phyloP scores from a whole-genome alignment of 257 asterid genomes.

The Coffea eugenioides region DNA sequence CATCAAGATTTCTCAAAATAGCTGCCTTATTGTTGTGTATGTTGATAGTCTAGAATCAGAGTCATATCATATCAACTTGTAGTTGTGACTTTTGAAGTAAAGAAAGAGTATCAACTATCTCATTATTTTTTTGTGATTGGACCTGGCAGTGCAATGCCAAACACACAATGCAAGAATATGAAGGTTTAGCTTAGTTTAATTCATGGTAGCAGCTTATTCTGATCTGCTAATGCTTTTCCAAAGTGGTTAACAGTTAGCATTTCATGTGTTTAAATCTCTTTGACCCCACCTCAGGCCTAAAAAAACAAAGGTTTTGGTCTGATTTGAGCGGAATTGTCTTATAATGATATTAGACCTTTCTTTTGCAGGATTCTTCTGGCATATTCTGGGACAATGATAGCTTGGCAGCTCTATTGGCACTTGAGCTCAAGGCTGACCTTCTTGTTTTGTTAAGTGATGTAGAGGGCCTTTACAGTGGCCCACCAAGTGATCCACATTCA shows the following conservation, averaged over 20 bases:
- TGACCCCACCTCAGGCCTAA: background rate
- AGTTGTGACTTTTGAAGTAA: background rate
- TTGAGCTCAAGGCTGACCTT: conserved; percentile 82
- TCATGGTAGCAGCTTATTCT: background rate
- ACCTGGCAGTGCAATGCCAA: background rate
- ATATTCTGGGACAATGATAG: conserved; percentile 96
- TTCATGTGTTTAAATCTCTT: background rate
- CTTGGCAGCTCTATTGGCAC: conserved; percentile 77
- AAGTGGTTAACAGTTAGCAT: background rate
- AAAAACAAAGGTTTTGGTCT: background rate
- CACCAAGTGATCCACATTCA: conserved; percentile 76
- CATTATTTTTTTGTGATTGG: background rate
- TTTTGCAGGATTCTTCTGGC: conserved; percentile 80
- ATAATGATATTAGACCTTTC: background rate
- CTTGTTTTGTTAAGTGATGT: conserved; percentile 88
- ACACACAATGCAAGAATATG: background rate
- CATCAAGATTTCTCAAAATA: background rate
- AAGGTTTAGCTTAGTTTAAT: background rate
- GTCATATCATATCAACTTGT: background rate
- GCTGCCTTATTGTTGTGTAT: background rate
- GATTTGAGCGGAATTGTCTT: background rate
- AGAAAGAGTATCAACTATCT: background rate
- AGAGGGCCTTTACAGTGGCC: conserved; percentile 85
- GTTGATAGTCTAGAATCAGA: background rate
- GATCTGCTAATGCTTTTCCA: background rate